Evolutionary conservation across 805 yeast genomes (phyloP).

Genomic region (Candida rishiriensis): DNA sequence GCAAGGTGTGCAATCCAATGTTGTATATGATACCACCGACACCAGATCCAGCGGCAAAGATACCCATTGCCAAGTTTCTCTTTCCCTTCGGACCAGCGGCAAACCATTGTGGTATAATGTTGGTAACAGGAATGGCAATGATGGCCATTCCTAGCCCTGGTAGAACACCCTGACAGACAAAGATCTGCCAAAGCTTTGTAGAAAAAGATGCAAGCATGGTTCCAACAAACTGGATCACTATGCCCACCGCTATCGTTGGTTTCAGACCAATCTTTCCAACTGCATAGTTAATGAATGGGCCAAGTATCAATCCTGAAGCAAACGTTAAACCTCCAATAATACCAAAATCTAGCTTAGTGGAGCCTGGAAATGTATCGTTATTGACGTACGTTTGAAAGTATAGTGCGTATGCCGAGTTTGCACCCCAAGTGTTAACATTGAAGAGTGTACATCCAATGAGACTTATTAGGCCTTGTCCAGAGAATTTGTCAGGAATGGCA

Average conservation of each 20-base stretch:
- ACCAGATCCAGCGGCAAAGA: slow-evolving; percentile 49
- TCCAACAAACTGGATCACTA: slow-evolving; percentile 47
- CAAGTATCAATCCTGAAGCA: slow-evolving; percentile 45
- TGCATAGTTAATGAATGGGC: slow-evolving; percentile 43
- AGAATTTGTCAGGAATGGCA: slow-evolving; percentile 57
- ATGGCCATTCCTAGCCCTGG: slow-evolving; percentile 56
- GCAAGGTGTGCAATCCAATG: slow-evolving; percentile 43
- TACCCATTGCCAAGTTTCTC: slow-evolving; percentile 50
- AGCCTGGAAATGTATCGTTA: slow-evolving; percentile 47
- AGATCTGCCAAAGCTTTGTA: slow-evolving; percentile 59
- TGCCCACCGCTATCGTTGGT: slow-evolving; percentile 42
- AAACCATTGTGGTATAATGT: slow-evolving; percentile 69
- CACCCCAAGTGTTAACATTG: slow-evolving; percentile 69
- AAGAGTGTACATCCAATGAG: slow-evolving; percentile 45
- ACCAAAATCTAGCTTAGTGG: slow-evolving; percentile 56
- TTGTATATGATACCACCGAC: slow-evolving; percentile 48
- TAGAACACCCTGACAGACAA: slow-evolving; percentile 62
- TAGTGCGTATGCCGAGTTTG: slow-evolving; percentile 63
- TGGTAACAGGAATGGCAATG: slow-evolving; percentile 53
- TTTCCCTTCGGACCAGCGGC: slow-evolving; percentile 36
- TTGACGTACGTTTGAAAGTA: slow-evolving; percentile 55
- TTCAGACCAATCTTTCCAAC: slow-evolving; percentile 42
- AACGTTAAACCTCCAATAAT: slow-evolving; percentile 65
- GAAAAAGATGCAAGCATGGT: slow-evolving; percentile 58
- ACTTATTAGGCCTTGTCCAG: slow-evolving; percentile 55